These are phyloP conservation scores for Camelina laxa DNA, from an alignment of 345 rosid genomes.

Conservation along the genomic window DNA sequence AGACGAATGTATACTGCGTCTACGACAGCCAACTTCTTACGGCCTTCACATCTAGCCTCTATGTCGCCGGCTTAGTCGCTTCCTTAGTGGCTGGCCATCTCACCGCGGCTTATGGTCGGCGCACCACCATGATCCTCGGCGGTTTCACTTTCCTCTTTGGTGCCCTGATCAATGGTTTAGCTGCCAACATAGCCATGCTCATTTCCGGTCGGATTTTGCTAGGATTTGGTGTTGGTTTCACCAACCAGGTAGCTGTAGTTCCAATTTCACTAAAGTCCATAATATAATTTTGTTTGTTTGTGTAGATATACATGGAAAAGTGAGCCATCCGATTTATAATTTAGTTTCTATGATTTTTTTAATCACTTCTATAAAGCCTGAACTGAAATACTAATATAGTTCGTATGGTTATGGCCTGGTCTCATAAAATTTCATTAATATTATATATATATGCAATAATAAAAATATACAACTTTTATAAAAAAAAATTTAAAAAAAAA, in stretches of 20 bases:
- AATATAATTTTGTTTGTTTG: neutral
- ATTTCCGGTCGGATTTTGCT: constrained; percentile 81
- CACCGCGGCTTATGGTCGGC: constrained; percentile 59
- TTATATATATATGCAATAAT: neutral
- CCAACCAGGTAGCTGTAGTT: constrained; percentile 64
- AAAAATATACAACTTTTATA: neutral
- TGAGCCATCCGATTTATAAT: neutral
- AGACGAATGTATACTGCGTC: constrained; percentile 63
- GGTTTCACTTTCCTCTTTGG: constrained; percentile 79
- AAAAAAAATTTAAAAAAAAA: too few relatives aligned
- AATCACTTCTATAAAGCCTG: neutral
- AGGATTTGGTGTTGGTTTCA: constrained; percentile 92
- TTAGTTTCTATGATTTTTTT: neutral
- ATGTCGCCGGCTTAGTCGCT: constrained; percentile 70
- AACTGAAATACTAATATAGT: neutral
- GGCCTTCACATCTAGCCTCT: constrained; percentile 79
- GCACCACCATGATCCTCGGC: constrained; percentile 69
- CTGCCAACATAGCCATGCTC: constrained; percentile 71
- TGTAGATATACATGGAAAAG: neutral
- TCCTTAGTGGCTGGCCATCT: constrained; percentile 79
- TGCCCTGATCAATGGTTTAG: constrained; percentile 73
- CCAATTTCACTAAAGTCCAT: neutral
- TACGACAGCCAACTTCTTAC: constrained; percentile 72
- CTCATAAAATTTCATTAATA: neutral
- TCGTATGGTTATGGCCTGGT: neutral